phyloP scores from a whole-genome alignment of 768 basidiomycete species.

The Serpula lacrymans region DNA sequence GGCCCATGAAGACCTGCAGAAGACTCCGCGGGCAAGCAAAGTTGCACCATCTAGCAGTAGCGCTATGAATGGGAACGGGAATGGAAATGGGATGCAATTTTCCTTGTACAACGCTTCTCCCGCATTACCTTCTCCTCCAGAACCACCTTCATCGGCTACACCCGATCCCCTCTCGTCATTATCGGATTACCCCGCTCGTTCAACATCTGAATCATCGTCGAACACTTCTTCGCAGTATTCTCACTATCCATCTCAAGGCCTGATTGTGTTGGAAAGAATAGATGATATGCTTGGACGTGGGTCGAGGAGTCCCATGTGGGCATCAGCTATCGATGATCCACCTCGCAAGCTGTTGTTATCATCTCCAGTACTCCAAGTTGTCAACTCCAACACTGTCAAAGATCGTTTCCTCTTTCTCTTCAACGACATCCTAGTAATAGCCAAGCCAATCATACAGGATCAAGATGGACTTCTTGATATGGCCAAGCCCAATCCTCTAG shows the following conservation, averaged over 20 bases:
- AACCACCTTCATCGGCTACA: constrained; percentile 60
- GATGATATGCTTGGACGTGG: constrained; percentile 68
- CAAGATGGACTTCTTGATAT: constrained; percentile 59
- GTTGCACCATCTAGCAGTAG: constrained; percentile 25
- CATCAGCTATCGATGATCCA: constrained; percentile 74
- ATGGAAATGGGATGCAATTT: constrained; percentile 1
- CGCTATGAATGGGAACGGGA: too few relatives aligned
- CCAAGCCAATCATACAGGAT: constrained; percentile 80
- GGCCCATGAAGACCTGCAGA: constrained; percentile 26
- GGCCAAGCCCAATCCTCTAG: constrained; percentile 52
- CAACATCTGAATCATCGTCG: constrained; percentile 72
- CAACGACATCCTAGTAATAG: constrained; percentile 88
- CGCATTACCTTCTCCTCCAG: constrained; percentile 44
- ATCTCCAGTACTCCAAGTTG: constrained; percentile 89
- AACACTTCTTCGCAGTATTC: constrained; percentile 71
- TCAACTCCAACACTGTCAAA: constrained; percentile 90
- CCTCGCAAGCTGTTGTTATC: constrained; percentile 83
- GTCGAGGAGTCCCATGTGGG: constrained; percentile 54
- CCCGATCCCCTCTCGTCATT: constrained; percentile 77
- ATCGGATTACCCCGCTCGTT: constrained; percentile 65
- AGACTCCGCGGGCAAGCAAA: constrained; percentile 33
- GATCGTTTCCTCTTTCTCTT: constrained; percentile 98
- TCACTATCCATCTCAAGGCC: constrained; percentile 42
- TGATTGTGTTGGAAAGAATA: constrained; percentile 60
- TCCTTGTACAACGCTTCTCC: constrained; percentile 33